Evolutionary conservation across 2,329 filamentous ascomycete species (phyloP), one percentile per base, ranked within the genome.

Genomic region (Chaetomiaceae sp.): DNA sequence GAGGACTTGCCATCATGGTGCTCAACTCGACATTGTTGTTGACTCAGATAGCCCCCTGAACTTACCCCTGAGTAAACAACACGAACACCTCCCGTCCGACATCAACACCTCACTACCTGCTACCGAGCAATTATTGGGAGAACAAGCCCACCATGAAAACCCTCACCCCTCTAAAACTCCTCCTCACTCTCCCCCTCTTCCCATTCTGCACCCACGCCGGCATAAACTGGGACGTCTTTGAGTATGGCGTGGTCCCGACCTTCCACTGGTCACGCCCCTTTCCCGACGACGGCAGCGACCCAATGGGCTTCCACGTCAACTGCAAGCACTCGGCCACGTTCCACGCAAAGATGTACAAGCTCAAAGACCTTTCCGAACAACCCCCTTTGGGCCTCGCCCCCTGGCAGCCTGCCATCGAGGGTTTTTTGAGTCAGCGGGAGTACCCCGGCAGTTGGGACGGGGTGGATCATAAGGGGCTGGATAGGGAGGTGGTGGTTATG

Each of bases 361-460:
- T 68, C 22, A 55, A 44, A 5, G 65, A 68, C 44, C 54, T 69
- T 12, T 29, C 58, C 1, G 46, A 51, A 6, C 37, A 58, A 4
- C 59, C 57, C 1, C 65, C 63, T 0, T 17, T 44, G 1, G 64
- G 64, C 0, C 56, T 68, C 2, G 54, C 60, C 3, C 66, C 65
- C 0, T 69, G 64, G 63, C 53, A 56, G 20, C 55, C 60, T 6
- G 65, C 58, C 4, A 62, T 69, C 15, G 58, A 64, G 27, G 58
- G 55, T 23, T 66, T 65, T 44, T 55, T 68, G 39, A 53, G 56
- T 3, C 57, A 61, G 2, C 53, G 62, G 22, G 58, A 62, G 2
- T 69, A 72, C 60, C 66, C 69, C 1, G 74, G 74, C 6, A 70
- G 66, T 14, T 76, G 72, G 72, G 64, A 67, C 29, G 74, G 74